Conservation (phyloP, 768 basidiomycete genomes). For the Cystofilobasidium ferigula region DNA sequence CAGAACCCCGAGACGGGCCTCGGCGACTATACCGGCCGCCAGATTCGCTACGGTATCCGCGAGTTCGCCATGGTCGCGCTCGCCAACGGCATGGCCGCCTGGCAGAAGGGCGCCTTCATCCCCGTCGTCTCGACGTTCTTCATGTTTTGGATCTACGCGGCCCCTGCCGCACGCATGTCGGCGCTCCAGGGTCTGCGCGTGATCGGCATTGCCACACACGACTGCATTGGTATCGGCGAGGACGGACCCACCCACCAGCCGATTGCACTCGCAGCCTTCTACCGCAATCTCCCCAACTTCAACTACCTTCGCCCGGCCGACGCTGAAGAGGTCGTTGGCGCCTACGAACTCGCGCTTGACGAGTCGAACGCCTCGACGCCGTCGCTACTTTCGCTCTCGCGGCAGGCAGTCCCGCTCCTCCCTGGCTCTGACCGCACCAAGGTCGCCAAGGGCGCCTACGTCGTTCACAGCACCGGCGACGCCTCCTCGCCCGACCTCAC, state of each 20-base stretch:
- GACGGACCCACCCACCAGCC: slow-evolving; percentile 39
- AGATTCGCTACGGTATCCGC: slow-evolving; percentile 37
- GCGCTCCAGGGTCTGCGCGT: slow-evolving; percentile 34
- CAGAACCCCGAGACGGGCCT: slow-evolving; percentile 35
- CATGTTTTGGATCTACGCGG: slow-evolving; percentile 39
- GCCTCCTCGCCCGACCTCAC: slow-evolving; percentile 25
- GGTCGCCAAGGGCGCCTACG: slow-evolving; percentile 33
- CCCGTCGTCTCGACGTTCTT: slow-evolving; percentile 38
- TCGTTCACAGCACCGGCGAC: slow-evolving; percentile 28
- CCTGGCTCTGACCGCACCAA: slow-evolving; percentile 31
- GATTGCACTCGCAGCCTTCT: slow-evolving; percentile 32
- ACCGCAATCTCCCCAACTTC: slow-evolving; percentile 34
- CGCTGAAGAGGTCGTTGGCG: slow-evolving; percentile 35
- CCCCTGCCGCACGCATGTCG: slow-evolving; percentile 36
- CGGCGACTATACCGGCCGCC: slow-evolving; percentile 35
- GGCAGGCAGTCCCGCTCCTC: slow-evolving; percentile 35
- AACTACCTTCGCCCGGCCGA: slow-evolving; percentile 37
- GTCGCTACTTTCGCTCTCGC: slow-evolving; percentile 31
- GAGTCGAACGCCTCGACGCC: slow-evolving; percentile 30
- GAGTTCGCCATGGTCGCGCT: slow-evolving; percentile 36
- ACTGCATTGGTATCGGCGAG: slow-evolving; percentile 37
- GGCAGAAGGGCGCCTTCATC: slow-evolving; percentile 37
- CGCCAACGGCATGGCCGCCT: slow-evolving; percentile 36
- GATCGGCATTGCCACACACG: slow-evolving; percentile 38
- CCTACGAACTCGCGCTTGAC: slow-evolving; percentile 31